phyloP scores from a whole-genome alignment of 2,329 filamentous ascomycete genomes.

The Botrytis pseudocinerea region DNA sequence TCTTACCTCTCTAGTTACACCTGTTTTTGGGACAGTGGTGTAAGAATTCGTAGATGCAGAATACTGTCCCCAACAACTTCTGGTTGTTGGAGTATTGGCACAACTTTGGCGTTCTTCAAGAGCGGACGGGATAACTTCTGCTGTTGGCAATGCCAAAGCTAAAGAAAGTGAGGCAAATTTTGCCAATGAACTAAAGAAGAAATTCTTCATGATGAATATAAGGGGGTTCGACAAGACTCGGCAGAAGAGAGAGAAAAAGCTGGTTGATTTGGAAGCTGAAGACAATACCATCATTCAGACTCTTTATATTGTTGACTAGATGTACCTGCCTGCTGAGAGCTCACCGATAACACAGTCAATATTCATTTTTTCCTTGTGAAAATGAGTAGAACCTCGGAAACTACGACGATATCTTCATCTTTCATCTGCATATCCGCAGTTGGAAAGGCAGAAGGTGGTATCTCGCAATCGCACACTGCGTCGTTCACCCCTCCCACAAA shows the following conservation, averaged over 20 bases:
- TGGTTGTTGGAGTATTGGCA: conserved; percentile 37
- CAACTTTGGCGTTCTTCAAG: conserved; percentile 32
- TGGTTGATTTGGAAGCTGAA: neutral
- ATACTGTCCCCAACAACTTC: conserved; percentile 40
- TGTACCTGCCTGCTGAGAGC: neutral
- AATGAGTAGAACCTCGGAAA: neutral
- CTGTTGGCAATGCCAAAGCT: conserved; percentile 30
- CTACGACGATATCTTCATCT: neutral
- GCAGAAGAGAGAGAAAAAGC: neutral
- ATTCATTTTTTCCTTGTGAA: neutral
- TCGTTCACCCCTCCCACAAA: neutral
- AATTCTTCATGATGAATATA: conserved; percentile 32
- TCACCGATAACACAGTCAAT: neutral
- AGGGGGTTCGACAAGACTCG: neutral
- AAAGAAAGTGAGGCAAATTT: conserved; percentile 29
- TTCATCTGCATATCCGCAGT: neutral
- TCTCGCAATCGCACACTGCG: neutral
- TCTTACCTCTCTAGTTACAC: conserved; percentile 39
- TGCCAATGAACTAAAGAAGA: conserved; percentile 31
- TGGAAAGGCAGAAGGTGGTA: neutral
- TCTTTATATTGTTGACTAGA: conserved; percentile 6
- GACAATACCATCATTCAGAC: neutral
- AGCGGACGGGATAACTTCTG: conserved; percentile 19
- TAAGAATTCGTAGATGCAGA: conserved; percentile 40
- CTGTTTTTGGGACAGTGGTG: conserved; percentile 38